phyloP scores from a whole-genome alignment of 805 yeast genomes.

The Pachysolen tannophilus region DNA sequence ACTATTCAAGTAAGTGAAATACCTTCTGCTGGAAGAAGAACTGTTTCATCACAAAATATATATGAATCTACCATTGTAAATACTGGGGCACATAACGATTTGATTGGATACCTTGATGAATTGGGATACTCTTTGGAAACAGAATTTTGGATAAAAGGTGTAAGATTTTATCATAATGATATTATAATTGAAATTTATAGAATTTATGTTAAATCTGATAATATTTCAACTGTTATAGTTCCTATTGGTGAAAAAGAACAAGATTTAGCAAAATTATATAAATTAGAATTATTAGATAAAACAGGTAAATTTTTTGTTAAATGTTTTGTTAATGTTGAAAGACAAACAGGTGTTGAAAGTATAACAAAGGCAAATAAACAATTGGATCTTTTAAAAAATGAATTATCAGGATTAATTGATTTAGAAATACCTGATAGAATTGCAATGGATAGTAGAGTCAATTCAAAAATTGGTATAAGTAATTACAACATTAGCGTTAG shows the following conservation, averaged over 20 bases:
- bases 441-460: constrained; percentile 71
- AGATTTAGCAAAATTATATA: constrained; percentile 17
- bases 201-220: constrained; percentile 28
- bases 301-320: constrained; percentile 54
- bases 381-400: constrained; percentile 53
- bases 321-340: constrained; percentile 62
- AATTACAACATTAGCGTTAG: not conserved
- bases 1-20: constrained; percentile 60
- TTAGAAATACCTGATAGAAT: constrained; percentile 72
- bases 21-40: constrained; percentile 66
- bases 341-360: constrained; percentile 67
- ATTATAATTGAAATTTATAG: constrained; percentile 53
- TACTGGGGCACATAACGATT: constrained; percentile 29
- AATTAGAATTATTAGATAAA: constrained; percentile 30
- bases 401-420: constrained; percentile 58
- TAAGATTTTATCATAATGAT: constrained; percentile 52
- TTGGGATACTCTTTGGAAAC: constrained; percentile 65
- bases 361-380: constrained; percentile 59
- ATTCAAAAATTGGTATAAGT: constrained; percentile 15
- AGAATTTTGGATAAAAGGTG: constrained; percentile 56
- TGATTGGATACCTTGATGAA: constrained; percentile 40
- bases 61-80: constrained; percentile 50
- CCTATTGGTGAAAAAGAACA: constrained; percentile 13
- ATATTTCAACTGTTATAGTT: not conserved
- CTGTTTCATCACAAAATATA: constrained; percentile 58